Conservation (phyloP, 2,329 filamentous ascomycete genomes). For the Penicillium olsonii region DNA sequence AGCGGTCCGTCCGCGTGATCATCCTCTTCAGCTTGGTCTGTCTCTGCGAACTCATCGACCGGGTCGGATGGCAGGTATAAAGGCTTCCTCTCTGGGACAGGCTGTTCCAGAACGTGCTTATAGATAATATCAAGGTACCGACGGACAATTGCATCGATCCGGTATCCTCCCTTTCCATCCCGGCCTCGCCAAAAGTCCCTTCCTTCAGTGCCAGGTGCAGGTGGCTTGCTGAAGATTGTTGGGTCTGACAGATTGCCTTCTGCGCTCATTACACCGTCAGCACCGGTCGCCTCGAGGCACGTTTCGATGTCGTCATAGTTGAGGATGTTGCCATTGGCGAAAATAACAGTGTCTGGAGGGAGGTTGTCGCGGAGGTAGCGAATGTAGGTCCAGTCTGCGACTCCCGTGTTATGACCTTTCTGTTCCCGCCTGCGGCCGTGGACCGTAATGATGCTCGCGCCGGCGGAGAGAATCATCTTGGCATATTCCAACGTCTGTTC, state of each 20-base stretch:
- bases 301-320: conserved; percentile 73
- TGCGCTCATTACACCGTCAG: conserved; percentile 92
- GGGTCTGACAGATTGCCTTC: conserved; percentile 95
- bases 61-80: conserved; percentile 68
- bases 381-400: conserved; percentile 90
- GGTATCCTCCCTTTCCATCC: conserved; percentile 79
- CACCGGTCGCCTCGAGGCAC: conserved; percentile 81
- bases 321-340: conserved; percentile 94
- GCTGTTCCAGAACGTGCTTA: conserved; percentile 69
- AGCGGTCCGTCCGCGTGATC: conserved; percentile 52
- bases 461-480: conserved; percentile 78
- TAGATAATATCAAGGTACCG: conserved; percentile 91
- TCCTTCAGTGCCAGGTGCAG: conserved; percentile 63
- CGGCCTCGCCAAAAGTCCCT: conserved; percentile 84
- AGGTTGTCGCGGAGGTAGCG: conserved; percentile 79
- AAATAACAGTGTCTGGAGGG: conserved; percentile 85
- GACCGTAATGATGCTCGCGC: conserved; percentile 89
- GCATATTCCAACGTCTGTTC: conserved; percentile 90
- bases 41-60: conserved; percentile 24
- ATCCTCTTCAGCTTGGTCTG: conserved; percentile 30
- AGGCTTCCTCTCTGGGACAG: conserved; percentile 64
- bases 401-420: conserved; percentile 90
- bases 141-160: conserved; percentile 83
- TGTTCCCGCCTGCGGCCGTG: conserved; percentile 88
- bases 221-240: conserved; percentile 74